Base-by-base conservation (phyloP, 2,329 filamentous ascomycete genomes). In the Penicillium sp. region DNA sequence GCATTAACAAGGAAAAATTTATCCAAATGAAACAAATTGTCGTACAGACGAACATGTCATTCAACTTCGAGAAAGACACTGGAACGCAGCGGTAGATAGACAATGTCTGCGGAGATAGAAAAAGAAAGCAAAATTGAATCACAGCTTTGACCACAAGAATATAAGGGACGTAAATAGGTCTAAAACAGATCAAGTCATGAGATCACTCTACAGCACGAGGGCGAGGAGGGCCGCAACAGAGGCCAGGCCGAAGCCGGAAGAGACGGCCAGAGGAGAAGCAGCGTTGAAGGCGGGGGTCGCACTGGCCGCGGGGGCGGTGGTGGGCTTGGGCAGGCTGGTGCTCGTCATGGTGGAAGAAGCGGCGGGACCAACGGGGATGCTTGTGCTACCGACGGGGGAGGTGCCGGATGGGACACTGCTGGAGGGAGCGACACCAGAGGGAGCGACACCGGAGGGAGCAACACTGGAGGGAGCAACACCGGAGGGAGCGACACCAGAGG, bases 381-480 rank as follows among this genome's bases (percentile, higher is more conserved):
- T 39, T 34, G 53, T 53, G 9, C 64, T 62, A 34, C 49, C 44
- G 10, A 56, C 58, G 13, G 65, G 46, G 9, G 61, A 59, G 6
- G 56, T 49, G 8, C 50, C 52, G 8, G 53, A 59, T 38, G 58
- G 51, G 49, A 47, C 47, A 43, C 49, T 59, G 1, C 68, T 70
- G 33, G 70, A 59, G n/a, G 73, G 60, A 3, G 65, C 70, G 39
- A 74, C 60, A 10, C 61, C 67, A 7, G 65, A 63, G 10, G 62
- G 52, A 4, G 62, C 41, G 24, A 53, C 65, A 4, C 9, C 18
- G 13, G 38, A 41, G 38, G 38, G 18, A 24, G 38, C 12, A 36
- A 36, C 33, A 8, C n/a, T 16, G 6, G 34, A 38, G n/a, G 34
- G 16, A 4, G 34, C 16, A 38, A 38, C 34, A 4, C 16, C 16